These are phyloP conservation scores for Pseudoperonospora humuli DNA, from an alignment of 352 stramenopile species.

Conservation along the genomic window DNA sequence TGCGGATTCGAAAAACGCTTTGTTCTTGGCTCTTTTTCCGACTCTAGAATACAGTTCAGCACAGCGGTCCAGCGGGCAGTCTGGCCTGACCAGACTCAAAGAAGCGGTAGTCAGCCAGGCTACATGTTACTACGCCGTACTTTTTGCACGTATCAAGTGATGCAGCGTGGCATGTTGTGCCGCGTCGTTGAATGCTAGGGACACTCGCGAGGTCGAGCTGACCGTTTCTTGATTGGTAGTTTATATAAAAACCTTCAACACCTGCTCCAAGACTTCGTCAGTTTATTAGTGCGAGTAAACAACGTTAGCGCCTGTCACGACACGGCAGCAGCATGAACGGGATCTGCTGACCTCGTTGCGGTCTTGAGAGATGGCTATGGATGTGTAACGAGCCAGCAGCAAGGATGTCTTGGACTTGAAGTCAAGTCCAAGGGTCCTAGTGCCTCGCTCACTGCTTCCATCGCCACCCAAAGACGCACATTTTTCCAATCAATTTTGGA, in stretches of 20 bases:
- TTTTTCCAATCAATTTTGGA: no score
- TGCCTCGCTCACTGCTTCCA: no score
- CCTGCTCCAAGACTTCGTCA: conserved; percentile 1
- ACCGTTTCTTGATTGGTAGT: background rate
- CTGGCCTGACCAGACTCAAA: conserved; percentile 12
- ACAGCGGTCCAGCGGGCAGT: no score
- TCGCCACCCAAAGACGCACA: no score
- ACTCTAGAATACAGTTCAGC: no score
- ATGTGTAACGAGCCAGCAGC: background rate
- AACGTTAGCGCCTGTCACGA: background rate
- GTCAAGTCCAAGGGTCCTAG: conserved; percentile 3
- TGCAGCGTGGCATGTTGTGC: conserved; percentile 1
- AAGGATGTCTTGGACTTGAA: conserved; percentile 2
- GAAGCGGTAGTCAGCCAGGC: no score
- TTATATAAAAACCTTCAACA: background rate
- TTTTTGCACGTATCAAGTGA: conserved; percentile 13
- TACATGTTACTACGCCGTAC: no score
- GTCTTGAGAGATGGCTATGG: no score
- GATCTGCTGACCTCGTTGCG: background rate
- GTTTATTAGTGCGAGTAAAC: conserved; percentile 3
- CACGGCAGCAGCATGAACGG: background rate
- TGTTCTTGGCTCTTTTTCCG: no score
- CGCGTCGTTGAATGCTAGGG: conserved; percentile 2
- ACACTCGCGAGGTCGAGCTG: conserved; percentile 2
- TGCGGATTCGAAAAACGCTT: no score